Evolutionary conservation across 2,329 filamentous ascomycete genomes (phyloP).

Genomic region (Alternaria arbusti): DNA sequence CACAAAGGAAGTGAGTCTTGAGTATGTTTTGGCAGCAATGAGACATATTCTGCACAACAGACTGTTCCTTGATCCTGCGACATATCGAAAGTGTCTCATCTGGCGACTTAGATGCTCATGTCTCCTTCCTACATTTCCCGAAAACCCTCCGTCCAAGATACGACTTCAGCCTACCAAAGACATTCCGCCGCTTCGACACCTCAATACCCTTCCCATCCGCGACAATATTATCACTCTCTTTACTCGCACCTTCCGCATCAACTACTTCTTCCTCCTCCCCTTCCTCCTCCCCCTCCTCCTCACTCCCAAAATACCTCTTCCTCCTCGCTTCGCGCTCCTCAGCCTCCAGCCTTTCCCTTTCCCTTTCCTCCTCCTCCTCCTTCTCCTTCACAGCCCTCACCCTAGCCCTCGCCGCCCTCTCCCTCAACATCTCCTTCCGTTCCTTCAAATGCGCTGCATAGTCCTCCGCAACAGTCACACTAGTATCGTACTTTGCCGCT

Average conservation of each 20-base stretch:
- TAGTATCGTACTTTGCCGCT: not conserved
- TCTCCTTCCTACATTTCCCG: not conserved
- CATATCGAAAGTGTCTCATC: not conserved
- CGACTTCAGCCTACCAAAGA: not conserved
- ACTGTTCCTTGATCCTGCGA: not conserved
- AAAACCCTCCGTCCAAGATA: not conserved
- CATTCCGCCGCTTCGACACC: not conserved
- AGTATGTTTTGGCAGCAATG: not conserved
- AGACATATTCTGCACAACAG: not conserved
- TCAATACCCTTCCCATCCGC: not conserved
- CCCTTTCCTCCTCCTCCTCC: not conserved
- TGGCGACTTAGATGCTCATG: not conserved
- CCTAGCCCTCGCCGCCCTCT: not conserved
- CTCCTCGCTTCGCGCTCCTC: not conserved
- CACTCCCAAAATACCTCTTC: not conserved
- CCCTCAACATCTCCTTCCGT: not conserved
- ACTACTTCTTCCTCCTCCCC: not conserved
- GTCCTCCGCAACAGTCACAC: not conserved
- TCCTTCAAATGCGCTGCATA: not conserved
- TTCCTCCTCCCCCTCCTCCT: not conserved
- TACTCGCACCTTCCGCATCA: not conserved
- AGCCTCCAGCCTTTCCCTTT: not conserved
- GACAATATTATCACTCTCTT: not conserved
- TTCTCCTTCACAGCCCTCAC: not conserved
- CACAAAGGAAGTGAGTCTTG: not conserved